phyloP scores from a whole-genome alignment of 2,329 filamentous ascomycete species.

The Epichloe glyceriae region DNA sequence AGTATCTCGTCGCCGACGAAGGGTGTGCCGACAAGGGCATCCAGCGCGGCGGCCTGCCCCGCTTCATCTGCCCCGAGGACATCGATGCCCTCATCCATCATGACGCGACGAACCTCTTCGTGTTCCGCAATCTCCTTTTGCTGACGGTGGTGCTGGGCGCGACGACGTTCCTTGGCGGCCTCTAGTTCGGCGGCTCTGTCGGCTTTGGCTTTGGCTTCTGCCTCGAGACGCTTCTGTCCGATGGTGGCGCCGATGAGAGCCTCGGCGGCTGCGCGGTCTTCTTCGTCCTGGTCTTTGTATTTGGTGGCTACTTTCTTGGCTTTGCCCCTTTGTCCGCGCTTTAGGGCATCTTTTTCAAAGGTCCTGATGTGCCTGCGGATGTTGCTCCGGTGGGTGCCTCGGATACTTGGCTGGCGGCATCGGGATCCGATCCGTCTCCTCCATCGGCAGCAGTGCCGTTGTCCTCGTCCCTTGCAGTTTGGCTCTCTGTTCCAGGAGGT shows the following conservation, averaged over 20 bases:
- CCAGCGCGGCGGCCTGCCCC: conserved; percentile 43
- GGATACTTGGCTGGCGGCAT: conserved; percentile 6
- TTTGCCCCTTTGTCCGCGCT: conserved; percentile 69
- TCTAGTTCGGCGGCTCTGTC: conserved; percentile 56
- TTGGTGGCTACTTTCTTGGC: conserved; percentile 79
- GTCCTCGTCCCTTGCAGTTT: neutral
- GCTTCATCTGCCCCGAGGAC: conserved; percentile 46
- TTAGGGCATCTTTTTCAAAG: conserved; percentile 32
- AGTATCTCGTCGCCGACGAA: conserved; percentile 72
- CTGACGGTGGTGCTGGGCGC: conserved; percentile 66
- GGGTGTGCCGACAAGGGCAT: conserved; percentile 65
- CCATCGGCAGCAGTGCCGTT: neutral
- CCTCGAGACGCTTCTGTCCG: conserved; percentile 54
- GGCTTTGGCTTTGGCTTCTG: conserved; percentile 54
- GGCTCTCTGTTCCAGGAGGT: neutral
- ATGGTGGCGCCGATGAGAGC: conserved; percentile 68
- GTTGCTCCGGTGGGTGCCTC: conserved; percentile 9
- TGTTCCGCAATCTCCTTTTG: conserved; percentile 65
- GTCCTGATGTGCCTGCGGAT: neutral
- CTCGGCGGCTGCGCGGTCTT: conserved; percentile 75
- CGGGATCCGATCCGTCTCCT: conserved; percentile 6
- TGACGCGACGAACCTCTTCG: conserved; percentile 53
- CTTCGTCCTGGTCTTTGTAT: conserved; percentile 89
- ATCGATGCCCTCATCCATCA: conserved; percentile 47
- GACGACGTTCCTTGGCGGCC: conserved; percentile 60